Evolutionary conservation across 139 green algal genomes (phyloP).

Genomic region (Ettlia oleoabundans): DNA sequence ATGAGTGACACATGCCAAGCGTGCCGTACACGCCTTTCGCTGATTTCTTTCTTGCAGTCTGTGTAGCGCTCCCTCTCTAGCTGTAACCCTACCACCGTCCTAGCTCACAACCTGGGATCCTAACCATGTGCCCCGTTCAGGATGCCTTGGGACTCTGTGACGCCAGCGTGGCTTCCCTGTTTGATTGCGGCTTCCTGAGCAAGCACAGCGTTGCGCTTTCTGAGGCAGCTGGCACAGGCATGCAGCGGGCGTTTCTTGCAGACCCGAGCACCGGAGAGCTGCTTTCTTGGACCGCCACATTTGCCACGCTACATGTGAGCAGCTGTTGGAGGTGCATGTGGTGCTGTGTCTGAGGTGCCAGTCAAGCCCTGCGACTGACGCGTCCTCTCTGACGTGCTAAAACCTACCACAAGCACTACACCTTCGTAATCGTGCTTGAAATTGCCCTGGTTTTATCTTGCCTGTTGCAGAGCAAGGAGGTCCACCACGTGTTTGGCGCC

Average conservation of each 20-base stretch:
- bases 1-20: not conserved
- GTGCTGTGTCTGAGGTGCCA: not conserved
- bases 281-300: not conserved
- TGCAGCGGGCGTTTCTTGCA: not conserved
- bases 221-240: not conserved
- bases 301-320: conserved; percentile 13
- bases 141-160: not conserved
- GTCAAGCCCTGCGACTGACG: no score
- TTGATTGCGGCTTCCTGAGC: not conserved
- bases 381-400: no score
- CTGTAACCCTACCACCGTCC: not conserved
- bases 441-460: not conserved
- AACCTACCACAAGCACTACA: no score
- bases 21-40: no score
- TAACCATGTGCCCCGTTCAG: not conserved
- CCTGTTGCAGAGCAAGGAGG: conserved; percentile 10
- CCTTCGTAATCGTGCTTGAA: no score
- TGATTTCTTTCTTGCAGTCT: no score
- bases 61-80: no score
- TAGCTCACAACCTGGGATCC: not conserved
- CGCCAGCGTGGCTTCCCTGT: not conserved
- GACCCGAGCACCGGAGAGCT: not conserved
- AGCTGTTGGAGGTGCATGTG: no score
- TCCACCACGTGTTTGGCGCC: not conserved
- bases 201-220: not conserved